Base-by-base conservation (phyloP, 129 eudicot genomes). In the Logfia minima region DNA sequence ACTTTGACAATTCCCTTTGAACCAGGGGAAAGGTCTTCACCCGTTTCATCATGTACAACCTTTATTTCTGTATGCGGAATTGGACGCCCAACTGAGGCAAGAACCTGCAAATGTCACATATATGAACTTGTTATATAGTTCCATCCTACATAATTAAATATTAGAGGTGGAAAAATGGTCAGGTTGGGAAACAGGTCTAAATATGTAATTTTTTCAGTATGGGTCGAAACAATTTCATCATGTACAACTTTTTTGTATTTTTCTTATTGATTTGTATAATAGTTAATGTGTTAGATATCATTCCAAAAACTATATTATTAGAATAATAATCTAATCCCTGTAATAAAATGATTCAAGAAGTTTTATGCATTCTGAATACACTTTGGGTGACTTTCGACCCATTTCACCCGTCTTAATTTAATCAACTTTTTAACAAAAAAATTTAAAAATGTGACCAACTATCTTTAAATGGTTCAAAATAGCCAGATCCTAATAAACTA, bases 81-180 rank as follows among this genome's bases (percentile, higher is more conserved):
- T 9, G 98, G 89, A 74, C 60, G 88, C 63, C 98, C 98, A 75
- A 86, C 79, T 68, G 98, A 93, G 80, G 96, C 92, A 76, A 93
- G 94, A 83, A 90, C 98, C 98, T 93, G 85, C 81, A 90, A 83
- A 85, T 43, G 72, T 78, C 76, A 81, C 81, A 81, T 68, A 65
- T 48, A 48, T 45, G 65, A 83, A 64, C 74, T 68, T 68, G 51
- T 83, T 76, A 86, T 65, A 75, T 68, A 45, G 37, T 75, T 74
- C 77, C 53, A 77, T 39, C 66, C 65, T 13, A 84, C 41, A 45
- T 66, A 77, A 68, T 9, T 18, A 41, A 32, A 58, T 13, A 58
- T 21, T 19, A 59, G 13, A 59, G 29, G 65, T 59, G 35, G 34
- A 17, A 61, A 5, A 10, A 23, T 21, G 66, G 34, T 3, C 35